Base-by-base conservation (phyloP, 345 rosid species). In the Aegle marmelos region DNA sequence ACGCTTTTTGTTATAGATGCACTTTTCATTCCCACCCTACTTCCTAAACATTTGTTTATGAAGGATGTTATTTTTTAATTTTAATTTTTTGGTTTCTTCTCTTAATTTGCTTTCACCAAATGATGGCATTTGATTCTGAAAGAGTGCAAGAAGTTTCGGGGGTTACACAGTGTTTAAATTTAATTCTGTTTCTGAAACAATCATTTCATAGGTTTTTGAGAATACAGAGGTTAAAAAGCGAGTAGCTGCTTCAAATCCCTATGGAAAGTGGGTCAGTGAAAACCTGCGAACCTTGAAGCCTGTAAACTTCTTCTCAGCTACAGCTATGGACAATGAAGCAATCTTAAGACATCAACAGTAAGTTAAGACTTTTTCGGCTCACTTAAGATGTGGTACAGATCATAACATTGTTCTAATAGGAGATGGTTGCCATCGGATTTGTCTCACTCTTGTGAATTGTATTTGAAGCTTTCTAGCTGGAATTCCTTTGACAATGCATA, bases 321-420 rank as follows among this genome's bases (percentile, higher is more conserved):
- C 91, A 72, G 82, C 83, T 71, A 82, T 92, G 90, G 99, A 96
- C 77, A 90, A 86, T 84, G 98, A 90, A 83, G 89, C 86, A 71
- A 92, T 87, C 85, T 72, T 96, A 84, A 89, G 93, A 84, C 87
- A 85, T 79, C 99, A 96, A 79, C 99, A 94, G 99, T 96, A 89
- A 88, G 91, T 79, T 33, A 4, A 7, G 7, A 2, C 17, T 82
- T 57, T 68, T n/a, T 17, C 1, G 9, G 68, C 41, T 19, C 24
- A 16, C 34, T 33, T 33, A 64, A 72, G 66, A 33, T 22, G 27
- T 24, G 7, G 4, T 25, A 36, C 5, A 14, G 67, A 3, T 60
- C n/a, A 25, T 78, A 61, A 31, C 39, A 62, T 36, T 66, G 28
- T 62, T 68, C 3, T 33, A 68, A 71, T 22, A 45, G 28, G 70